phyloP scores from a whole-genome alignment of 805 yeast species.

The Clavispora fructus region DNA sequence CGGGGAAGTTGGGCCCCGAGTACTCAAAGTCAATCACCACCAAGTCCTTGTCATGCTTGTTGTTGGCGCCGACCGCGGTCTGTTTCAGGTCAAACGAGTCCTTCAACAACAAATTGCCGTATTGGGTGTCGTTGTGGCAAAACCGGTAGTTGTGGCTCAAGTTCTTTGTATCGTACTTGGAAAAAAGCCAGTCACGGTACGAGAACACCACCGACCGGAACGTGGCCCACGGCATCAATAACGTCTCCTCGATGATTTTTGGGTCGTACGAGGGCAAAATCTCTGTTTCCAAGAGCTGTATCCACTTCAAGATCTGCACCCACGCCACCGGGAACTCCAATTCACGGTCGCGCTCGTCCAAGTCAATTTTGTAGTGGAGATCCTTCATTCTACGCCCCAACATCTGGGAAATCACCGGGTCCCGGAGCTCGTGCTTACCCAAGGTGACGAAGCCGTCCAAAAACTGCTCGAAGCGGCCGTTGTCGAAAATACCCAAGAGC shows the following conservation, averaged over 20 bases:
- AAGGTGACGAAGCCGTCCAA: slow-evolving; percentile 78
- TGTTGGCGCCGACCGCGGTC: slow-evolving; percentile 22
- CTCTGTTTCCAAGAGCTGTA: slow-evolving; percentile 36
- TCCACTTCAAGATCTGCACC: slow-evolving; percentile 71
- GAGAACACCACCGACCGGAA: slow-evolving; percentile 45
- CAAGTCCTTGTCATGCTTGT: slow-evolving; percentile 44
- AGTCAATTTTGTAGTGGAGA: slow-evolving; percentile 71
- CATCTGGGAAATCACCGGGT: slow-evolving; percentile 69
- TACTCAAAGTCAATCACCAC: slow-evolving; percentile 97
- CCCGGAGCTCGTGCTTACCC: slow-evolving; percentile 66
- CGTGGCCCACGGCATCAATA: slow-evolving; percentile 42
- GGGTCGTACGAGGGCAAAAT: slow-evolving; percentile 35
- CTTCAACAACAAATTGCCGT: slow-evolving; percentile 80
- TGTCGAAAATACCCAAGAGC: slow-evolving; percentile 80
- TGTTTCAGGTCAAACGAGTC: slow-evolving; percentile 47
- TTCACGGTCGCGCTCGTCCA: slow-evolving; percentile 51
- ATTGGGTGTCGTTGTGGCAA: slow-evolving; percentile 96
- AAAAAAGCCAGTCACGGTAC: slow-evolving; percentile 62
- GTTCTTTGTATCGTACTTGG: slow-evolving; percentile 40
- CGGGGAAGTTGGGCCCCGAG: slow-evolving; percentile 85
- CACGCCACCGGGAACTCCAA: slow-evolving; percentile 61
- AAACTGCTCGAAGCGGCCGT: slow-evolving; percentile 93
- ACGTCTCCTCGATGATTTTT: slow-evolving; percentile 28
- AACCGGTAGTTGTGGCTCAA: slow-evolving; percentile 57
- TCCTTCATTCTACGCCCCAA: slow-evolving; percentile 97